phyloP scores from a whole-genome alignment of 805 yeast genomes.

The Ogataea henricii region DNA sequence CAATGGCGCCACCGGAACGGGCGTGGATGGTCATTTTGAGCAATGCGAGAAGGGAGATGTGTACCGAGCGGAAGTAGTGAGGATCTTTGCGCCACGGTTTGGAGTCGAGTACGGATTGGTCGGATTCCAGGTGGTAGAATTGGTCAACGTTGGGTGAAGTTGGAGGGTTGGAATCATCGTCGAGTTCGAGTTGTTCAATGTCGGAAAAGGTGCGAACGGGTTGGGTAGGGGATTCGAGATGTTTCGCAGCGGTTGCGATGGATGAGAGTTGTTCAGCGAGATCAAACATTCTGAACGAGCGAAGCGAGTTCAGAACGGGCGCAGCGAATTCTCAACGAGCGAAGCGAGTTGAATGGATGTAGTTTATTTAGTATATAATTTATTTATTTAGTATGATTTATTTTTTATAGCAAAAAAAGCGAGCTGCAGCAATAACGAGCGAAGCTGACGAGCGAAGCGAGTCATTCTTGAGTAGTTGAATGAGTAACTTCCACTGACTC shows the following conservation, averaged over 20 bases:
- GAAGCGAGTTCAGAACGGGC: no score
- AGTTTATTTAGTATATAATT: no score
- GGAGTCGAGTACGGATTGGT: slow-evolving; percentile 13
- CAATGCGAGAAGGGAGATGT: slow-evolving; percentile 70
- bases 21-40: slow-evolving; percentile 81
- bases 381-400: no score
- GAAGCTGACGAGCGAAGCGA: no score
- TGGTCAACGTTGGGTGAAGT: background rate
- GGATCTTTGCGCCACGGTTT: slow-evolving; percentile 62
- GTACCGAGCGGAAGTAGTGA: slow-evolving; percentile 59
- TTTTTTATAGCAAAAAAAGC: no score
- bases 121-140: slow-evolving; percentile 20
- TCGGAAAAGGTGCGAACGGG: background rate
- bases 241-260: background rate
- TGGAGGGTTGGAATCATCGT: no score
- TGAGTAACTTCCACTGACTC: no score
- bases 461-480: no score
- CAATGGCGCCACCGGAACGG: slow-evolving; percentile 79
- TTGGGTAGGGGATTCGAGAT: background rate
- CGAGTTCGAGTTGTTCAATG: slow-evolving; percentile 7
- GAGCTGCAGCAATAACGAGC: no score
- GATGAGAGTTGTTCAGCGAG: slow-evolving; percentile 2
- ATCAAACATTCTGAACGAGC: background rate
- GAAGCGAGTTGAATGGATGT: no score
- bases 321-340: no score